These are phyloP conservation scores for Coelastrella sp. DNA, from an alignment of 139 green algal species.

Conservation along the genomic window DNA sequence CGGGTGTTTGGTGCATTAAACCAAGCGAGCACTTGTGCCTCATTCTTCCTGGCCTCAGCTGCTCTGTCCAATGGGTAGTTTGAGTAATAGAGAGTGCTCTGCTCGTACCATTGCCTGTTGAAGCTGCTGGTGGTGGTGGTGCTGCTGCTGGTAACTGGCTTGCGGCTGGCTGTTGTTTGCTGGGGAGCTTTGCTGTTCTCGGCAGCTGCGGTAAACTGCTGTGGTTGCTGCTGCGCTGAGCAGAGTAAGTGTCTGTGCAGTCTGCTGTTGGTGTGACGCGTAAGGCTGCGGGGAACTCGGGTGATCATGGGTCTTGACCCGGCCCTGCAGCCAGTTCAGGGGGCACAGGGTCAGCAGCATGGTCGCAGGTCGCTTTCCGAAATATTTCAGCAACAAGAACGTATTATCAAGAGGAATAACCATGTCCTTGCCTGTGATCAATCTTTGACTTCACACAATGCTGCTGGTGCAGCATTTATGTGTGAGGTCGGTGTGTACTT, in stretches of 20 bases:
- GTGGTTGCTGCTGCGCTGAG: neutral
- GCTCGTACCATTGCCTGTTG: conserved; percentile 45
- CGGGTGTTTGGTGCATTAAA: conserved; percentile 13
- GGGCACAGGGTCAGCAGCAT: too few species aligned
- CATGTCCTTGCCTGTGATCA: neutral
- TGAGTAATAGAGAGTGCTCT: conserved; percentile 53
- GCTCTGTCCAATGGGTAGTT: conserved; percentile 61
- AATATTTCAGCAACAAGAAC: too few species aligned
- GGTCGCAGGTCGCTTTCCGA: too few species aligned
- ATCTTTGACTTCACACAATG: neutral
- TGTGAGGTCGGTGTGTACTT: neutral
- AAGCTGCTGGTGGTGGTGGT: conserved; percentile 49
- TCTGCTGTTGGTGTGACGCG: neutral
- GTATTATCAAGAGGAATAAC: too few species aligned
- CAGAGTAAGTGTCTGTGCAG: neutral
- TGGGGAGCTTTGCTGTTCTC: neutral
- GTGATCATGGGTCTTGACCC: neutral
- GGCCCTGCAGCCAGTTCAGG: neutral
- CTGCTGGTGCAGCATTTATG: neutral
- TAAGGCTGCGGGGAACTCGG: neutral
- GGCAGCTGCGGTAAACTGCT: neutral
- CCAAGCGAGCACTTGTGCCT: conserved; percentile 21
- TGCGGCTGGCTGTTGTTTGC: neutral
- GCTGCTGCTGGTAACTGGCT: neutral
- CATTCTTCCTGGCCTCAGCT: conserved; percentile 44